Percentiles rank a stretch among this genome's conserved stretches.
phyloP scores from a whole-genome alignment of 1,284 basidiomycete species.

The Cutaneotrichosporon arboriforme region DNA sequence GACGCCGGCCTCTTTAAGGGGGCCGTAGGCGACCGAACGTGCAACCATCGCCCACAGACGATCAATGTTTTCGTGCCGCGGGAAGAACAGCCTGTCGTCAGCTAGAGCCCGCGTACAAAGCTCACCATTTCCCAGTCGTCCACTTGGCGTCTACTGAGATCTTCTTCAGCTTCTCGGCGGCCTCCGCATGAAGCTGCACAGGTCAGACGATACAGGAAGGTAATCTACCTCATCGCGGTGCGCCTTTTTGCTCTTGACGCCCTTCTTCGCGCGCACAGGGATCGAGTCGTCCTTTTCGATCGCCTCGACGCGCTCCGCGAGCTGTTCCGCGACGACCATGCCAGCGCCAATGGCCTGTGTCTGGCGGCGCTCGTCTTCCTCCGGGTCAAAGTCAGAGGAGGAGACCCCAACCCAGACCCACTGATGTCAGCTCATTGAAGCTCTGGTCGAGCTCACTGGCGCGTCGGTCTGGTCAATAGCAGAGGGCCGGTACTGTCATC shows the following conservation, averaged over 20 bases:
- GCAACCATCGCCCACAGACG: constrained; percentile 27
- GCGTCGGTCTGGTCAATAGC: constrained; percentile 19
- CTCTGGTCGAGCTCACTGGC: constrained; percentile 8
- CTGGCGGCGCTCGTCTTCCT: constrained; percentile 6
- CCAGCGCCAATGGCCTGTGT: constrained; percentile 16
- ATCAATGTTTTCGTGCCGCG: constrained; percentile 23
- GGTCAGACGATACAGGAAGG: background rate
- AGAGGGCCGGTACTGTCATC: constrained; percentile 20
- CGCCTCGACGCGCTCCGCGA: constrained; percentile 15
- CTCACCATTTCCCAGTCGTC: constrained; percentile 36
- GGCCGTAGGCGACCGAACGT: constrained; percentile 28
- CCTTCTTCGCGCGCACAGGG: constrained; percentile 31
- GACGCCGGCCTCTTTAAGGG: constrained; percentile 27
- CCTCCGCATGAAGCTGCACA: background rate
- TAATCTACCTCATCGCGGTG: constrained; percentile 24
- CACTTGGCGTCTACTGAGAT: constrained; percentile 18
- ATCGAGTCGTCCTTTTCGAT: constrained; percentile 29
- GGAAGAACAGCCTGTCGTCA: constrained; percentile 25
- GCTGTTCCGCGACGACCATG: constrained; percentile 15
- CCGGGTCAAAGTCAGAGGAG: constrained; percentile 13
- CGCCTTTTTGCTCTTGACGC: constrained; percentile 28
- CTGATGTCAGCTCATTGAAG: constrained; percentile 8
- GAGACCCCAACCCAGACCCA: constrained; percentile 26
- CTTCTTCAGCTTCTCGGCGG: constrained; percentile 20
- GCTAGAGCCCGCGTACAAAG: background rate